Evolutionary conservation across 2,329 filamentous ascomycete species (phyloP), one percentile per base, ranked within the genome.

Genomic region (Phoma sp.): DNA sequence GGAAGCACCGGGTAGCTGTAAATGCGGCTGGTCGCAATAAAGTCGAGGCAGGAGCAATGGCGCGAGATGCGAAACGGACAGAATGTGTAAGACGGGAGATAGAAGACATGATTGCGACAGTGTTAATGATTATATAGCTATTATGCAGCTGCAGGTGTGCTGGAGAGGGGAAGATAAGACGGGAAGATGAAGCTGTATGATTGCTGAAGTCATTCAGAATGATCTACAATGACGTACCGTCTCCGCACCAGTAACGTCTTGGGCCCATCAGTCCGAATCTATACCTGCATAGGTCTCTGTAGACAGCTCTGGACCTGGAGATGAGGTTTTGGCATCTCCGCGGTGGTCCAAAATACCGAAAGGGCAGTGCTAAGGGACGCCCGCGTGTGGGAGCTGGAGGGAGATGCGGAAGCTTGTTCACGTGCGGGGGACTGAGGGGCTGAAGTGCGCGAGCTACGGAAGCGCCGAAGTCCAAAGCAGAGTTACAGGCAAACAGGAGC

Each of bases 1-100:
- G 70, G 52, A 73, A 73, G 50, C 44, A 62, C 21, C 67, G 65
- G 27, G 59, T 60, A 38, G 65, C 61, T 60, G 63, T 60, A 38
- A 63, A 60, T n/a, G 57, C 50, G 58, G 59, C 44, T 35, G 63
- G 67, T 39, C 52, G 55, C 38, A 65, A 55, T 24, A 57, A 50
- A 17, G 61, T 59, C 38, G 63, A 40, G 21, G 62, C 38, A 19
- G 71, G 64, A 21, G 60, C 61, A 63, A 74, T 62, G 44, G 71
- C 66, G 60, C 72, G 71, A 59, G 67, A 58, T 4, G 72, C 64
- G 24, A 71, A 35, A 49, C 61, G 65, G 43, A 71, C 61, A 37
- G 73, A 74, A 17, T 72, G 61, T 15, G 70, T 65, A 60, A 71
- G 58, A 57, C 61, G 66, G 53, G 67, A 61, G 38, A 63, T 33